Base-by-base conservation (phyloP, 2,329 filamentous ascomycete genomes). In the Penicillium sp. region DNA sequence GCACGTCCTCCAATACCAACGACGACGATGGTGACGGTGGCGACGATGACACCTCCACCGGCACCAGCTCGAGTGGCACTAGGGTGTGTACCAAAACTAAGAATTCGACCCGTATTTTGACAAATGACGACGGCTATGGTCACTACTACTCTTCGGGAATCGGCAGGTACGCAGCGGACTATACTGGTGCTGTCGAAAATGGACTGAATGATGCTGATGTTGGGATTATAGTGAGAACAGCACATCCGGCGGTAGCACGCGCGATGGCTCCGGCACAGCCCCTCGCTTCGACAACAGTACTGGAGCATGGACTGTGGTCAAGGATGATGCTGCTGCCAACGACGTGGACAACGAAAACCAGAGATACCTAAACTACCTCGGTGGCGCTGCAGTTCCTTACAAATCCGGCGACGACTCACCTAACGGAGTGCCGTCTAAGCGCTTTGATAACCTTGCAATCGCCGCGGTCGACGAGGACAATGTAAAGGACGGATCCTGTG, bases 221-320 rank as follows among this genome's bases (percentile, higher is more conserved):
- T 45, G 15, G 19, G 35, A 8, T 38, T 19, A 26, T 11, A 56
- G 53, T 15, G 23, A 56, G 31, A 51, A 46, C n/a, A 57, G 49
- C 59, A 61, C 53, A 21, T n/a, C 35, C 6, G 58, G 58, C 23
- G 58, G 58, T 35, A 50, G 29, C 15, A 61, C 58, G 13, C 58
- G 45, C 17, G 46, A 61, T 26, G 53, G 58, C 29, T 61, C 58
- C 21, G 58, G 58, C 23, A 56, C 58, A 15, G 26, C 31, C 5
- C 58, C 59, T 9, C 23, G 31, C 17, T 57, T 55, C 46, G 59
- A 61, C 45, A 61, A 57, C 45, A 52, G 59, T 53, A 61, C 52
- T 31, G 53, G 47, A 6, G n/a, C 29, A 35, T 61, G 54, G 46
- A 35, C 46, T 3, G 26, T 35, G 23, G 31, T 51, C 26, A 21